Percentiles rank a stretch among this genome's conserved stretches.
Evolutionary conservation across 1,284 basidiomycete species (phyloP).

Genomic region (Marasmius tenuissimus): DNA sequence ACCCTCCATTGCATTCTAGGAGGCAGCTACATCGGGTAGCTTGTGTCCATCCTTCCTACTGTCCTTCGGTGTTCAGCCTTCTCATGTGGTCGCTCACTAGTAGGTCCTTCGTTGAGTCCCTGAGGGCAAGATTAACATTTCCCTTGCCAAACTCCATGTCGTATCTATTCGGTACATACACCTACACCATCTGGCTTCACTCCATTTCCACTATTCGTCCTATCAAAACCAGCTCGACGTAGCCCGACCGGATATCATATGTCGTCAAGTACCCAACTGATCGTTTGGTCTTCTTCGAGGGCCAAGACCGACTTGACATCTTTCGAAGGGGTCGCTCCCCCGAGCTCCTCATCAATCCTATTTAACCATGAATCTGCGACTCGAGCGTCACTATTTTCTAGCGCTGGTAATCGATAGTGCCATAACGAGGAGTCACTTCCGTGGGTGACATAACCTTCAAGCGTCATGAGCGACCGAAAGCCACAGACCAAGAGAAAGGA

Average conservation of each 20-base stretch:
- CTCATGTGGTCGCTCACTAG: no score
- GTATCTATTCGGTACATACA: no score
- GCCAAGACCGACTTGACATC: neutral
- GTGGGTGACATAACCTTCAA: conserved; percentile 66
- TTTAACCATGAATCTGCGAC: neutral
- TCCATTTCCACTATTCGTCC: no score
- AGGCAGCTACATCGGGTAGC: no score
- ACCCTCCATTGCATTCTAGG: no score
- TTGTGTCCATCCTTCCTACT: no score
- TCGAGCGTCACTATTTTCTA: conserved; percentile 13
- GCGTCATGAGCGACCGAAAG: conserved; percentile 17
- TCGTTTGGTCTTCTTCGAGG: neutral
- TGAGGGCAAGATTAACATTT: no score
- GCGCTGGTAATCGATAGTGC: conserved; percentile 16
- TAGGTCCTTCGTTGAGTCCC: no score
- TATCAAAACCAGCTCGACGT: neutral
- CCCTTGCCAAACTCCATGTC: no score
- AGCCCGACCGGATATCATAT: neutral
- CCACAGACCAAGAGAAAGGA: conserved; percentile 3
- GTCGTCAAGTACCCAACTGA: neutral
- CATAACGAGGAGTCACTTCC: conserved; percentile 53
- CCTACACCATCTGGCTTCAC: no score
- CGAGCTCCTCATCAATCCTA: neutral
- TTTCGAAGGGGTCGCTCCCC: neutral
- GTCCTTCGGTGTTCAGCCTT: no score